These are phyloP conservation scores for Talaromyces amestolkiae DNA, from an alignment of 2,329 filamentous ascomycete species.

Conservation along the genomic window DNA sequence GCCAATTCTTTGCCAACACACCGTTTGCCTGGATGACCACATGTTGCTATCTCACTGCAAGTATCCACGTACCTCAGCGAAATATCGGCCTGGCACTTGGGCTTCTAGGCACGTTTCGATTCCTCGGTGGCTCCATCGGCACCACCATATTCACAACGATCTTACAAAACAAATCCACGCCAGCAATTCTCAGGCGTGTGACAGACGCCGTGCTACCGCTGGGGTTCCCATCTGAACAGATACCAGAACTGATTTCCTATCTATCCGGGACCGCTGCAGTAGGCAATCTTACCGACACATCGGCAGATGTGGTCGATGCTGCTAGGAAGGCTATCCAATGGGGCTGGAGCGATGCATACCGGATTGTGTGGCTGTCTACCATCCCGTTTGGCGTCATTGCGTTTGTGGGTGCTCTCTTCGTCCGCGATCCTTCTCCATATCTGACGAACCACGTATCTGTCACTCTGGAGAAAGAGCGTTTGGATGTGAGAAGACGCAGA, in stretches of 20 bases:
- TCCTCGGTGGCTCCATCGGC: neutral
- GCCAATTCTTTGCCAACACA: neutral
- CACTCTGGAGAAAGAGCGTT: neutral
- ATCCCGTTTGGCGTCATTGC: constrained; percentile 15
- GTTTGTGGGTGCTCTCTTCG: neutral
- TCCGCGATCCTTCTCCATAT: constrained; percentile 6
- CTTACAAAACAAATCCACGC: neutral
- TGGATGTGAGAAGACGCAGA: neutral
- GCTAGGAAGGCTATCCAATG: neutral
- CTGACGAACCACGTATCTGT: constrained; percentile 12
- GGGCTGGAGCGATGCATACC: neutral
- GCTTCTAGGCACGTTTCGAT: neutral
- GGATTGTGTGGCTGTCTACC: neutral
- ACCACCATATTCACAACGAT: neutral
- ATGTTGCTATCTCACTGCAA: neutral
- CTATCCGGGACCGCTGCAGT: neutral
- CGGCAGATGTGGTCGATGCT: neutral
- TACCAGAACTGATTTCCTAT: neutral
- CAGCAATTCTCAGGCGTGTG: neutral
- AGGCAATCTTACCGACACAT: neutral
- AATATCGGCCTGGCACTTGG: neutral
- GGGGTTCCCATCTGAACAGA: neutral
- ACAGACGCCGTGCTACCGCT: neutral
- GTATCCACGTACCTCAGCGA: neutral
- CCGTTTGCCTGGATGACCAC: neutral